Conservation (phyloP, 2,329 filamentous ascomycete species). For the Aureobasidium sp. region DNA sequence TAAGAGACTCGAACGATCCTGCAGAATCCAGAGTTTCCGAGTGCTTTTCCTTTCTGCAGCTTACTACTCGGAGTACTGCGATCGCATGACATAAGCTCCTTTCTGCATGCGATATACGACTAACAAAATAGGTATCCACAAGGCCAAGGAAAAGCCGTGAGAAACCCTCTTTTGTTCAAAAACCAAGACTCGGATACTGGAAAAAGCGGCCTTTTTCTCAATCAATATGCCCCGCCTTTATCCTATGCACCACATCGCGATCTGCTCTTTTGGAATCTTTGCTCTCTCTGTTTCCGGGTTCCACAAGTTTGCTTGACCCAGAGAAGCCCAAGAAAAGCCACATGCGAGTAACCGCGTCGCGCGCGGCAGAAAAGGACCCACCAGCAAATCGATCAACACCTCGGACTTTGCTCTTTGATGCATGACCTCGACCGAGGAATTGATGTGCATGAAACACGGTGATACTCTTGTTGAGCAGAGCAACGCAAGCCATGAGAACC, state of each 20-base stretch:
- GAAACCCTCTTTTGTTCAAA: neutral
- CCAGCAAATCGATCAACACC: neutral
- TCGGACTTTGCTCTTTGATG: neutral
- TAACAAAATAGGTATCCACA: neutral
- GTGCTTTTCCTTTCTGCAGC: neutral
- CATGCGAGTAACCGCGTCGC: conserved; percentile 6
- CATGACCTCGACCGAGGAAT: neutral
- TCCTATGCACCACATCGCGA: conserved; percentile 1
- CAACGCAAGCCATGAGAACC: neutral
- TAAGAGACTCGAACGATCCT: neutral
- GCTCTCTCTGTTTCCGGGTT: neutral
- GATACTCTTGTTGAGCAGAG: neutral
- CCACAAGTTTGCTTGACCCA: neutral
- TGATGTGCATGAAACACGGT: neutral
- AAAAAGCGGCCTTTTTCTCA: neutral
- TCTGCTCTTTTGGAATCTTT: neutral
- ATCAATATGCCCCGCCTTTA: neutral
- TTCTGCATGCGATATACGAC: neutral
- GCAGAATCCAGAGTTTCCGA: neutral
- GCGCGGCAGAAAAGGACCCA: conserved; percentile 1
- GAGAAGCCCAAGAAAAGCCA: neutral
- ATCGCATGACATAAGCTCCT: neutral
- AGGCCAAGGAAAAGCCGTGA: neutral
- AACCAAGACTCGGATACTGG: conserved; percentile 1
- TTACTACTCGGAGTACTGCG: too few species aligned